These are phyloP conservation scores for Bromus sterilis DNA, from an alignment of 176 grass and related monocot genomes.

Conservation along the genomic window DNA sequence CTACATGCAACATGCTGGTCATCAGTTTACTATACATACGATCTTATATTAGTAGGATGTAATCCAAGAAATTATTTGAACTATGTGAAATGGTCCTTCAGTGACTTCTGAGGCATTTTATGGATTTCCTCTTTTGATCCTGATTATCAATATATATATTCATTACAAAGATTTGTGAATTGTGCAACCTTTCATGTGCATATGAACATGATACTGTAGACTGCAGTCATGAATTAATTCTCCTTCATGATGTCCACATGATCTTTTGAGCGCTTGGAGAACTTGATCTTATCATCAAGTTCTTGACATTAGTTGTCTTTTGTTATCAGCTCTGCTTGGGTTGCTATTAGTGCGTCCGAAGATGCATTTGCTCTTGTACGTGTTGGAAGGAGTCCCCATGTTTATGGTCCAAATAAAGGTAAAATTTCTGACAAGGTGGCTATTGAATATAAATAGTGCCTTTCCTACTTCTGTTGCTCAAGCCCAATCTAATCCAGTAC, in stretches of 20 bases:
- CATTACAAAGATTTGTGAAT: not conserved
- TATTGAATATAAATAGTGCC: constrained; percentile 28
- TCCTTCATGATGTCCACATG: not conserved
- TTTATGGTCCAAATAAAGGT: constrained; percentile 32
- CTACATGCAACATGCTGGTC: not conserved
- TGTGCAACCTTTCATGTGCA: constrained; percentile 18
- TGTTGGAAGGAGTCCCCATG: constrained; percentile 35
- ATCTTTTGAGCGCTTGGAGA: constrained; percentile 5
- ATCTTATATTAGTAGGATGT: not conserved
- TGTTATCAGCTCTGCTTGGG: constrained; percentile 61
- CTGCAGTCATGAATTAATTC: not conserved
- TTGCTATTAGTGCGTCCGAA: constrained; percentile 91
- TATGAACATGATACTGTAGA: not conserved
- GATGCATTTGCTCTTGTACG: constrained; percentile 71
- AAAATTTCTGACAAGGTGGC: constrained; percentile 67
- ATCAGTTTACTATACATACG: not conserved
- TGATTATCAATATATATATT: not conserved
- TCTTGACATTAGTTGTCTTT: constrained; percentile 29
- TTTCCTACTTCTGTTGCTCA: constrained; percentile 15
- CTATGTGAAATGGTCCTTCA: not conserved
- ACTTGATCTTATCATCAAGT: constrained; percentile 2
- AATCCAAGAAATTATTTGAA: constrained; percentile 18
- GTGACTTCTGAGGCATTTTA: not conserved
- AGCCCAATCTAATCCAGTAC: constrained; percentile 66
- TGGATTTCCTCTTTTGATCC: not conserved